Percentiles rank a stretch among this genome's conserved stretches.
phyloP scores from a whole-genome alignment of 2,329 filamentous ascomycete species.

The Zymoseptoria passerinii region DNA sequence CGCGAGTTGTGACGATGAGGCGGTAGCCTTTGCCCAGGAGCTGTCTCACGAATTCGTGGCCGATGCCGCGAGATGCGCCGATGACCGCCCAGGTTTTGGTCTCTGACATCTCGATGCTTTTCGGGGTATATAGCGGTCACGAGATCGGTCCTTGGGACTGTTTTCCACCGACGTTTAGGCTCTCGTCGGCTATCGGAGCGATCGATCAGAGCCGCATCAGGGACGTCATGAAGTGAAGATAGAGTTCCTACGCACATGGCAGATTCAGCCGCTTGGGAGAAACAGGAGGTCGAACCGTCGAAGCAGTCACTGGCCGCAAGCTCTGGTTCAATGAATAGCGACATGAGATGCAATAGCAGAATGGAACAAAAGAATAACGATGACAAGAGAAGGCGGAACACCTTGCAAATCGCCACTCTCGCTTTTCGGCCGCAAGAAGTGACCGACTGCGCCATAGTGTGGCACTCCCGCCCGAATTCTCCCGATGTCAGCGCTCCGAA shows the following conservation, averaged over 20 bases:
- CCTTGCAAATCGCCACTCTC: neutral
- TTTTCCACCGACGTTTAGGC: neutral
- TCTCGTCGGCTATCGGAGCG: neutral
- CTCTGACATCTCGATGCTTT: neutral
- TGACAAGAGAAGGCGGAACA: neutral
- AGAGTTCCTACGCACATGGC: neutral
- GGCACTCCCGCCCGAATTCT: neutral
- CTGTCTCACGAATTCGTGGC: constrained; percentile 46
- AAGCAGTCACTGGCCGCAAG: too few species aligned
- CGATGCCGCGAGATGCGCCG: constrained; percentile 42
- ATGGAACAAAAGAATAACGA: too few species aligned
- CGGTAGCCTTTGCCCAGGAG: constrained; percentile 39
- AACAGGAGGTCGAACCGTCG: too few species aligned
- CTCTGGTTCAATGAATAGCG: neutral
- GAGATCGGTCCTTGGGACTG: neutral
- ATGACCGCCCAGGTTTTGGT: constrained; percentile 40
- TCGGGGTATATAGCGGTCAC: neutral
- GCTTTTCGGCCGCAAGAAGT: neutral
- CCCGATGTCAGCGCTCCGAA: neutral
- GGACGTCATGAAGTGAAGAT: neutral
- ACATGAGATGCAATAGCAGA: neutral
- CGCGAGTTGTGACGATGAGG: constrained; percentile 43
- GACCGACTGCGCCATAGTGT: neutral
- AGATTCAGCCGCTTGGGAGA: neutral
- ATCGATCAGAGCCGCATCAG: neutral